A percentile compares a stretch with the other conserved stretches of the same genome.
These are phyloP conservation scores for Colletotrichum camelliae DNA, from an alignment of 2,329 filamentous ascomycete species.

Conservation along the genomic window DNA sequence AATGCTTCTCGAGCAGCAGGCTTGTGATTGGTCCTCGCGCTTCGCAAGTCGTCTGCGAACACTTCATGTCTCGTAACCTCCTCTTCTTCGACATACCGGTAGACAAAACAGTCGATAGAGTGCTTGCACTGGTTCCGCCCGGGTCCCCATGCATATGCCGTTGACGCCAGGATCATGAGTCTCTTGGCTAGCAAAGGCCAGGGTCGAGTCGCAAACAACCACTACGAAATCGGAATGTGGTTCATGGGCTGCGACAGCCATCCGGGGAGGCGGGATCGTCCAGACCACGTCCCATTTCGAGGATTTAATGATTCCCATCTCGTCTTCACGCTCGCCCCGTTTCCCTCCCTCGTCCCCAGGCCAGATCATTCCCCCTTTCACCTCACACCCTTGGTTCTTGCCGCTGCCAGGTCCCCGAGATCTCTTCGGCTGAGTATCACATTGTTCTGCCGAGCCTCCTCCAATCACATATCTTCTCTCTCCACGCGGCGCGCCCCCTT, in stretches of 20 bases:
- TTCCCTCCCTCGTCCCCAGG: neutral
- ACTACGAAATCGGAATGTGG: neutral
- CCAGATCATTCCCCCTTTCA: neutral
- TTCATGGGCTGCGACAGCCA: neutral
- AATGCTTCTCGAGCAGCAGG: neutral
- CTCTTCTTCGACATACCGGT: neutral
- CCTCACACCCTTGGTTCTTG: neutral
- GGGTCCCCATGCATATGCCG: neutral
- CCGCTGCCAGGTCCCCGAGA: neutral
- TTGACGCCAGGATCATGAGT: neutral
- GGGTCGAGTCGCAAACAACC: neutral
- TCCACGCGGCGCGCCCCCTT: neutral
- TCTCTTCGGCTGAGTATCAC: neutral
- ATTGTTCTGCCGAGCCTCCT: neutral
- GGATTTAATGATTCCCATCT: neutral
- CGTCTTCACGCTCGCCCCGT: neutral
- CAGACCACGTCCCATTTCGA: neutral
- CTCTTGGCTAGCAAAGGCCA: neutral
- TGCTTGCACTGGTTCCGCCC: neutral
- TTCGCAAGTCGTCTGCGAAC: neutral
- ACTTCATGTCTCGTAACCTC: neutral
- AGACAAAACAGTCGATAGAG: neutral
- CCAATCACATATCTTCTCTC: neutral
- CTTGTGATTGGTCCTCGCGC: neutral
- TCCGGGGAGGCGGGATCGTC: neutral